Base-by-base conservation (phyloP, 2,329 filamentous ascomycete species). In the Diaporthe aspalathi region DNA sequence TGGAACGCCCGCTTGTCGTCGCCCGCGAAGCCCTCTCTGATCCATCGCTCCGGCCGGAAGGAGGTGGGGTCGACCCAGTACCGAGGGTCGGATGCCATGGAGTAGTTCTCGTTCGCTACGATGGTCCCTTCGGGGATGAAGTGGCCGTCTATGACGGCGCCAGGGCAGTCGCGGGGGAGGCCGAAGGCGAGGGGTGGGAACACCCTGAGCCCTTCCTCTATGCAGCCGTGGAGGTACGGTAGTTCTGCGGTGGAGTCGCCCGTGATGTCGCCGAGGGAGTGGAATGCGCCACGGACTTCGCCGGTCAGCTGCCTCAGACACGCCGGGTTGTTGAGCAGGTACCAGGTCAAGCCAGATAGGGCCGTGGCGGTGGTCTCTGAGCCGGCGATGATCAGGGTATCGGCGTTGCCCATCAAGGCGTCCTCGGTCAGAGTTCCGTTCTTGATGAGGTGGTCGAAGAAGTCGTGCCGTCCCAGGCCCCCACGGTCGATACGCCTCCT, bases 1-100 rank as follows among this genome's bases (percentile, higher is more conserved):
- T 74, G 73, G 11, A 52, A 71, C 6, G 67, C 73, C 32, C 62
- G 45, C 50, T 56, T 69, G 40, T 74, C 62, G 40, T 70, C 72
- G 11, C 67, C 47, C 3, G 63, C 60, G 27, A 72, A 32, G 7
- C 76, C 74, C 12, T 83, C 81, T 7, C 78, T 79, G 0, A 84
- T 74, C 81, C 84, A 88, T 0, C 87, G 80, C 74, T 89, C 85
- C 0, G 87, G 87, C 6, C 78, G 78, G 74, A 83, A 89, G 0
- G 76, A 76, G 16, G 82, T 76, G 0, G 86, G 82, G 1, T 84
- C 78, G 7, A 78, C 78, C 75, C 86, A 89, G 73, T 85, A 79
- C 6, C 77, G 75, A 1, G 82, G 79, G 63, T 83, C 82, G 72
- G 81, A 82, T 71, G 84, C 83, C 22, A 83, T 77, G 2, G 84